These are phyloP conservation scores for carrot (Daucus carota) DNA, from an alignment of 129 eudicot genomes.

Conservation along the genomic window DNA sequence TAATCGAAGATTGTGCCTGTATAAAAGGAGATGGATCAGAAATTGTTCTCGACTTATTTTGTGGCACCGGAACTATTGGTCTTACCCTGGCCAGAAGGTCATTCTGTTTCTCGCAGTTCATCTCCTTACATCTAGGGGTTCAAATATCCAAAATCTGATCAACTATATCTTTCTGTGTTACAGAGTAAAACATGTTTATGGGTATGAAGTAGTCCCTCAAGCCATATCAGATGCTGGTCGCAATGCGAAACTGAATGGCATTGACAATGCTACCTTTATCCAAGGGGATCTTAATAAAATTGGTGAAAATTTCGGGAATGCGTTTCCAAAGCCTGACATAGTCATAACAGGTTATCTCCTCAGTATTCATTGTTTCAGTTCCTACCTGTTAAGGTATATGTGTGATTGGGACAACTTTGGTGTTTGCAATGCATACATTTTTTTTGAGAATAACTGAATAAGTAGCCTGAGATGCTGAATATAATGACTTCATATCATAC, in stretches of 20 bases:
- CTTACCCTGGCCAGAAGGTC: constrained; percentile 87
- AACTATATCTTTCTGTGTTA: background rate
- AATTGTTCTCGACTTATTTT: constrained; percentile 77
- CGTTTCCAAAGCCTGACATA: constrained; percentile 77
- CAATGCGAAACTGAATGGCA: constrained; percentile 75
- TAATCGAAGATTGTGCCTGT: constrained; percentile 75
- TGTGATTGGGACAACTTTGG: background rate
- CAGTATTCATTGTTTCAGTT: constrained; percentile 1
- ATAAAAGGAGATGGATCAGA: constrained; percentile 89
- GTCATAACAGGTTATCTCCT: constrained; percentile 68
- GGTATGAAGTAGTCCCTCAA: constrained; percentile 86
- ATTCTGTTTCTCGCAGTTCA: no score
- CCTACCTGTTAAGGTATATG: background rate
- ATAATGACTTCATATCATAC: no score
- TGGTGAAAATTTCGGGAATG: constrained; percentile 63
- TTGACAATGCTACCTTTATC: constrained; percentile 75
- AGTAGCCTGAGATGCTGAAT: no score
- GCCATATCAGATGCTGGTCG: constrained; percentile 81
- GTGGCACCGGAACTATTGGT: constrained; percentile 97
- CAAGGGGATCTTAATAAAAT: constrained; percentile 91
- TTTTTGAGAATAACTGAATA: no score
- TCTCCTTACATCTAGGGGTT: no score
- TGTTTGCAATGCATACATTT: background rate
- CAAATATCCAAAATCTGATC: background rate
- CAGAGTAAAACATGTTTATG: constrained; percentile 86